A percentile compares a stretch with the other conserved stretches of the same genome.
Conservation (phyloP, 495 filamentous ascomycete genomes). For the Cairneyella variabilis region DNA sequence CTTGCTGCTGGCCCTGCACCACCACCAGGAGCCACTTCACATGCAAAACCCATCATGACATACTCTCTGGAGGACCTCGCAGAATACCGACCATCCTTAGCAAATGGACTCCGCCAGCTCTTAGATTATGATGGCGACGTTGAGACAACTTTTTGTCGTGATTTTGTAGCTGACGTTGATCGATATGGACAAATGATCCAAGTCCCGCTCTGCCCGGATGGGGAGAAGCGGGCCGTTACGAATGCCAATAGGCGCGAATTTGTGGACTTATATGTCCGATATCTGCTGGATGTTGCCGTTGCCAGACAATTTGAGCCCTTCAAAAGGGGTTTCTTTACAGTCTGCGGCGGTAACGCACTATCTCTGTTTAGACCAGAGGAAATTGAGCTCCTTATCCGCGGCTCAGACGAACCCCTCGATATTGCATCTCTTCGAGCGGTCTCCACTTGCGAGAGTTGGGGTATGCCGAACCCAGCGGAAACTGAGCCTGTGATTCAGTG, state of each 20-base stretch:
- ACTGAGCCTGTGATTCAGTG: slow-evolving; percentile 67
- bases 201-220: slow-evolving; percentile 71
- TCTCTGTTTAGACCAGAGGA: slow-evolving; percentile 92
- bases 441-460: slow-evolving; percentile 82
- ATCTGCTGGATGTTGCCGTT: slow-evolving; percentile 76
- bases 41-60: slow-evolving; percentile 57
- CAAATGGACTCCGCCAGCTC: slow-evolving; percentile 69
- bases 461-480: slow-evolving; percentile 40
- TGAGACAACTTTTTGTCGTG: slow-evolving; percentile 73
- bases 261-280: slow-evolving; percentile 80
- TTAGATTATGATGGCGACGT: slow-evolving; percentile 86
- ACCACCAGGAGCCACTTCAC: slow-evolving; percentile 45
- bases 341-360: slow-evolving; percentile 86
- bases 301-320: slow-evolving; percentile 89
- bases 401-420: slow-evolving; percentile 82
- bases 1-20: slow-evolving; percentile 64
- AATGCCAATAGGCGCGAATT: slow-evolving; percentile 83
- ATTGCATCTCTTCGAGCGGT: slow-evolving; percentile 72
- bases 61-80: slow-evolving; percentile 82
- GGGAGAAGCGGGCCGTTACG: slow-evolving; percentile 74
- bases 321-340: slow-evolving; percentile 91
- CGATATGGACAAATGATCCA: slow-evolving; percentile 66
- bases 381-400: slow-evolving; percentile 84
- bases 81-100: slow-evolving; percentile 75
- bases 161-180: slow-evolving; percentile 76